A percentile compares a stretch with the other conserved stretches of the same genome.
phyloP scores from a whole-genome alignment of 2,329 filamentous ascomycete genomes.

The Geosmithia putterillii region DNA sequence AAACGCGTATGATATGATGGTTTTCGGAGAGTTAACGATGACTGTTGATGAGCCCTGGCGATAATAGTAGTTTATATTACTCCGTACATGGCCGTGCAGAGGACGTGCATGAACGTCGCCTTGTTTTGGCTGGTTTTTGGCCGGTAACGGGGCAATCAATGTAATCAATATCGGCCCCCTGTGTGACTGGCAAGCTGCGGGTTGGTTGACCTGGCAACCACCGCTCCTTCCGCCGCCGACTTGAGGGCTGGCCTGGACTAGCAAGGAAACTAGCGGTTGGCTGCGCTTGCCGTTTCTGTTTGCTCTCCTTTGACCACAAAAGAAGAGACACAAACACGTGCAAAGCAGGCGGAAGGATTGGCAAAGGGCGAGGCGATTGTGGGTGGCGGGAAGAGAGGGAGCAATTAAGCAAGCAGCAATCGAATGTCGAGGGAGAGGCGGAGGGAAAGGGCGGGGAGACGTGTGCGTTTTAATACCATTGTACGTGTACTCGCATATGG shows the following conservation, averaged over 20 bases:
- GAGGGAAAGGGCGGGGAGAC: background rate
- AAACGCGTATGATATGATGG: background rate
- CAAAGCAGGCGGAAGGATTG: background rate
- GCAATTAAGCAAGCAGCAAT: background rate
- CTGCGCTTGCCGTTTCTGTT: background rate
- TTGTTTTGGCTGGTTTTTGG: background rate
- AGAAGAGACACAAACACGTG: background rate
- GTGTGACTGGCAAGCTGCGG: background rate
- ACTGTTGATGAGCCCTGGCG: background rate
- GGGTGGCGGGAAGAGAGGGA: background rate
- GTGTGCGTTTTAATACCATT: background rate
- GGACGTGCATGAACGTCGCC: background rate
- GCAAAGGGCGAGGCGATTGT: background rate
- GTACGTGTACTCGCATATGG: background rate
- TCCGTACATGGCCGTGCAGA: background rate
- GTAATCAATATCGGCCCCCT: background rate
- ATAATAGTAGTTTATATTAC: background rate
- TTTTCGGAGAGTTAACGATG: background rate
- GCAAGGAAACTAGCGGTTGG: background rate
- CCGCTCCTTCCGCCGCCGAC: background rate
- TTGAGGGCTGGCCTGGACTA: background rate
- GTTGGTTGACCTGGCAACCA: constrained; percentile 1
- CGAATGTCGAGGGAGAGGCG: background rate
- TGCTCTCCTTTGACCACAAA: background rate
- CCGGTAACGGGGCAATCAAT: background rate